Base-by-base conservation (phyloP, 495 filamentous ascomycete genomes). In the Darksidea phi region DNA sequence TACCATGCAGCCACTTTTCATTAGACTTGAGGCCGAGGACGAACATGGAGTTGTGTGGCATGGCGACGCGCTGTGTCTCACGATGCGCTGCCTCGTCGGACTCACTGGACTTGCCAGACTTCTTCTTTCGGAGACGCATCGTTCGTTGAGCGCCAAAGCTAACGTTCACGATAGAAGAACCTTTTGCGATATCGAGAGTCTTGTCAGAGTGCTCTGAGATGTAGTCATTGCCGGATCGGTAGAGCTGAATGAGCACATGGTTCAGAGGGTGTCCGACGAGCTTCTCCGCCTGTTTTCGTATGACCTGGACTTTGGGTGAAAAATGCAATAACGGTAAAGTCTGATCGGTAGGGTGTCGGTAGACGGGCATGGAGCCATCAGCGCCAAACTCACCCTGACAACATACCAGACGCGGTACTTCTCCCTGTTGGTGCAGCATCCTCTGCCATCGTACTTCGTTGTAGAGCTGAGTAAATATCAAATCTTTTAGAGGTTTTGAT, bases 191-290 rank as follows among this genome's bases (percentile, higher is more conserved):
- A 65, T 99, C 94, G 6, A 99, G 75, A 0, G 93, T 96, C 75
- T 99, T 99, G 69, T 99, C 94, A 26, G 88, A 91, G 71, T 99
- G 94, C 69, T 99, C 95, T 8, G 91, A 95, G 60, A 99, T 99
- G 65, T 89, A 88, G 72, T 98, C 94, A n/a, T 86, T 81, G 18
- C 95, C 92, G 65, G 83, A 79, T 10, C 94, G 91, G 68, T 98
- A 98, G 42, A 92, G 82, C 70, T 98, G 94, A 34, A 97, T 93
- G 13, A 98, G 79, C 10, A 88, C 91, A 68, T 98, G 94, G 70
- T 98, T 98, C 15, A 97, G 76, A 6, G 87, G 80, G 69, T 97
- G 95, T 6, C 87, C 83, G 5, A 96, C 76, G 10, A 82, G 76
- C 32, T 80, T 76, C 66, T 96, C 86, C 3, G 90, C 82, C 34